Conservation (phyloP, 108 stramenopile genomes). For the Phaeodactylum tricornutum region DNA sequence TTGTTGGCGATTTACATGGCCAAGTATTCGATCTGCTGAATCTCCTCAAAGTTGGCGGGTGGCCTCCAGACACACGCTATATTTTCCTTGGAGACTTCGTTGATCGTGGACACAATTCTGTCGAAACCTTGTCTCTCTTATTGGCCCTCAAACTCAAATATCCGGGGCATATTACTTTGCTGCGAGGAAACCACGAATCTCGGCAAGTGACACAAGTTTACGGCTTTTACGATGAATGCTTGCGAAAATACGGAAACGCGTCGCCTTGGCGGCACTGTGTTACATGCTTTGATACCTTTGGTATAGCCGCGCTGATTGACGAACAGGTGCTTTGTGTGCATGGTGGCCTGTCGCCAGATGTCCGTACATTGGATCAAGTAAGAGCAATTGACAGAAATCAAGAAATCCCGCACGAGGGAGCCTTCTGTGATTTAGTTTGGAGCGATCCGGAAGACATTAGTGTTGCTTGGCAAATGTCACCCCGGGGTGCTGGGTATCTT, state of each 20-base stretch:
- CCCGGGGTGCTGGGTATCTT: slow-evolving; percentile 88
- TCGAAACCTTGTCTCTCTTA: slow-evolving; percentile 79
- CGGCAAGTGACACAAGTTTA: slow-evolving; percentile 98
- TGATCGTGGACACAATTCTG: slow-evolving; percentile 91
- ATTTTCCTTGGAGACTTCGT: slow-evolving; percentile 92
- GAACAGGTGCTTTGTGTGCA: slow-evolving; percentile 91
- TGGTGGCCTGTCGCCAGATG: slow-evolving; percentile 92
- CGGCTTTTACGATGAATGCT: slow-evolving; percentile 97
- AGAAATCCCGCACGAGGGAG: slow-evolving; percentile 99
- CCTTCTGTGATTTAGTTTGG: slow-evolving; percentile 99
- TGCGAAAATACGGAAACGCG: slow-evolving; percentile 98
- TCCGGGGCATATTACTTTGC: slow-evolving; percentile 72
- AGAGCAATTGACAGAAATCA: slow-evolving; percentile 89
- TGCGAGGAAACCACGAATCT: slow-evolving; percentile 94
- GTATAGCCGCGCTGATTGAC: slow-evolving; percentile 91
- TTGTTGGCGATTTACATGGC: slow-evolving; percentile 94
- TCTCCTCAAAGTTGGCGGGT: slow-evolving; percentile 59
- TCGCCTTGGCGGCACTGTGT: slow-evolving; percentile 90
- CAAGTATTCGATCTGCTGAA: slow-evolving; percentile 90
- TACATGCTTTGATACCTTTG: slow-evolving; percentile 94
- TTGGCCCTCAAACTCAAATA: slow-evolving; percentile 83
- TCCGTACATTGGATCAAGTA: slow-evolving; percentile 91
- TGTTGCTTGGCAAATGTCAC: slow-evolving; percentile 47
- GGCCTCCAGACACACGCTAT: slow-evolving; percentile 73
- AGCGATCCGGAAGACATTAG: slow-evolving; percentile 95